phyloP scores from a whole-genome alignment of 2,329 filamentous ascomycete species.

The Thielaviopsis euricoi region DNA sequence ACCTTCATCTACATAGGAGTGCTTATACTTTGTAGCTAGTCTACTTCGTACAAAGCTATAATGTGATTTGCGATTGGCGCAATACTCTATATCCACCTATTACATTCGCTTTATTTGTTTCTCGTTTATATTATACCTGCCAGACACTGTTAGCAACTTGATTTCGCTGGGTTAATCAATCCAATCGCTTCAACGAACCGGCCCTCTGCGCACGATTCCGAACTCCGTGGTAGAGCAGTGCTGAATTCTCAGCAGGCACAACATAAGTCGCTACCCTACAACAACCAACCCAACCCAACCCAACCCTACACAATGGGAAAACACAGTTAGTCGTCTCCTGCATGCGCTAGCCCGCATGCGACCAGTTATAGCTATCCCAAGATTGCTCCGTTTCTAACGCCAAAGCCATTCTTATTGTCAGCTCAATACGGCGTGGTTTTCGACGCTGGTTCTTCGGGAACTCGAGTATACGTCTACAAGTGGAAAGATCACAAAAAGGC shows the following conservation, averaged over 20 bases:
- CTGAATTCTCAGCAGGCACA: neutral
- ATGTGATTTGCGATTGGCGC: neutral
- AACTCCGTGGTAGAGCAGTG: neutral
- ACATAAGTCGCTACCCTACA: neutral
- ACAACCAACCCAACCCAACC: too few species aligned
- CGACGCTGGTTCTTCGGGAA: conserved; percentile 95
- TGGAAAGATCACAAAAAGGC: conserved; percentile 62
- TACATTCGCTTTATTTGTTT: neutral
- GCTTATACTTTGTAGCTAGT: neutral
- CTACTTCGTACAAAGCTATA: neutral
- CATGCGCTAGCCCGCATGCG: neutral
- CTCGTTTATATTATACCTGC: too few species aligned
- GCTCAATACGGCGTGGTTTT: conserved; percentile 82
- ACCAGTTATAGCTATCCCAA: neutral
- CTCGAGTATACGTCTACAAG: conserved; percentile 82
- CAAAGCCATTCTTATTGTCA: conserved; percentile 16
- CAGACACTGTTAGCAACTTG: neutral
- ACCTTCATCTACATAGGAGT: too few species aligned
- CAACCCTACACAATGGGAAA: neutral
- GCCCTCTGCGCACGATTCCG: neutral
- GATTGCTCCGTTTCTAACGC: neutral
- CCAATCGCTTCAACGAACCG: neutral
- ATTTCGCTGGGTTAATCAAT: neutral
- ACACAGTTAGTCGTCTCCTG: neutral
- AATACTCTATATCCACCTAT: neutral